phyloP scores from a whole-genome alignment of 805 yeast species.

The Debaryomyces tyrocola region DNA sequence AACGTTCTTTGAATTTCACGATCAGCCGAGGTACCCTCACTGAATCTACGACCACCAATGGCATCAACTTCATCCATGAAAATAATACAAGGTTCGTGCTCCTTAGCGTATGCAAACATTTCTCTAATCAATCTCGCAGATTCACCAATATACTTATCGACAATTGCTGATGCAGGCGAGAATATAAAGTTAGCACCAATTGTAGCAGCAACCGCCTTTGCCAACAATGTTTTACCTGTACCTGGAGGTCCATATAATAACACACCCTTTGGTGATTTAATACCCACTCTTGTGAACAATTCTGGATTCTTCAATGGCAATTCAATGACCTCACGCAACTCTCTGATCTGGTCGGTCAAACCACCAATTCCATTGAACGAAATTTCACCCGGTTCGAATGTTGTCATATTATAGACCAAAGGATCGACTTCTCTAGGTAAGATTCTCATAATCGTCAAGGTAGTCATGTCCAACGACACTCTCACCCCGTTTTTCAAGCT shows the following conservation, averaged over 20 bases:
- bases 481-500: constrained; percentile 89
- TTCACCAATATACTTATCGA: constrained; percentile 97
- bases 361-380: constrained; percentile 97
- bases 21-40: constrained; percentile 98
- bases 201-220: constrained; percentile 98
- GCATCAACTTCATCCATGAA: constrained; percentile 99
- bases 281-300: constrained; percentile 91
- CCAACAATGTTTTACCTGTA: constrained; percentile 93
- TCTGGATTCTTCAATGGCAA: constrained; percentile 97
- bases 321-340: constrained; percentile 95
- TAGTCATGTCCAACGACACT: constrained; percentile 96
- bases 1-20: constrained; percentile 97
- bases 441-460: constrained; percentile 95
- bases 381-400: constrained; percentile 96
- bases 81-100: constrained; percentile 96
- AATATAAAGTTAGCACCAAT: constrained; percentile 97
- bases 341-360: constrained; percentile 90
- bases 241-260: constrained; percentile 98
- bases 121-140: constrained; percentile 95
- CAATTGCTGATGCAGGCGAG: constrained; percentile 98
- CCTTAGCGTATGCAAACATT: constrained; percentile 97
- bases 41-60: constrained; percentile 95
- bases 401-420: constrained; percentile 95
- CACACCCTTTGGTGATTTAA: constrained; percentile 98
- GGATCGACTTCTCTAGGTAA: constrained; percentile 98